These are phyloP conservation scores for Conoideocrella luteorostrata DNA, from an alignment of 2,329 filamentous ascomycete species.

Conservation along the genomic window DNA sequence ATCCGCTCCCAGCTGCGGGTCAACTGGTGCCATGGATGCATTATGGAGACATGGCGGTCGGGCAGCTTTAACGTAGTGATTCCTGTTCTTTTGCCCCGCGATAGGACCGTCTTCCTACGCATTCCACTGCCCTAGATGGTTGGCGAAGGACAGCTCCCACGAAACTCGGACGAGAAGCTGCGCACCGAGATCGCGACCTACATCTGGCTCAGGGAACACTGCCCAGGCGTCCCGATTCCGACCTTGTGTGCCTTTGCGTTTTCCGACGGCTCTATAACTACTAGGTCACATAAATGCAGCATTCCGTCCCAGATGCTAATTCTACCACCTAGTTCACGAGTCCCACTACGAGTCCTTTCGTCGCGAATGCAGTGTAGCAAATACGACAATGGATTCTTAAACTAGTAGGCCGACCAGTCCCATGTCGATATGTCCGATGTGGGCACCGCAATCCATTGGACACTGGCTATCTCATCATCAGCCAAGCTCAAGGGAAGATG, in stretches of 20 bases:
- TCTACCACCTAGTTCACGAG: neutral
- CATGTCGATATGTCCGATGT: neutral
- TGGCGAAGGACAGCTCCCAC: slow-evolving; percentile 1
- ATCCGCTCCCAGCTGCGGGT: neutral
- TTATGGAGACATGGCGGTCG: neutral
- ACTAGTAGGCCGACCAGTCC: neutral
- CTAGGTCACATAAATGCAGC: neutral
- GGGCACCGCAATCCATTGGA: neutral
- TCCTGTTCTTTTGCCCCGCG: slow-evolving; percentile 10
- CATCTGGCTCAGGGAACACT: slow-evolving; percentile 20
- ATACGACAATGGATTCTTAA: neutral
- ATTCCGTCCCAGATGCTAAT: neutral
- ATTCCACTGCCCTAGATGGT: slow-evolving; percentile 1
- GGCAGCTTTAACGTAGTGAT: slow-evolving; percentile 1
- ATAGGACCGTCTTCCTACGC: slow-evolving; percentile 22
- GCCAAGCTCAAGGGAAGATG: neutral
- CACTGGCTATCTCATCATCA: neutral
- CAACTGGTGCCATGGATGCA: neutral
- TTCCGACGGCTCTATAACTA: neutral
- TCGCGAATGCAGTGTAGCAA: neutral
- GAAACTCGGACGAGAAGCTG: slow-evolving; percentile 22
- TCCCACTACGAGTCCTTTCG: neutral
- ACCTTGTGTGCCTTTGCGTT: slow-evolving; percentile 13
- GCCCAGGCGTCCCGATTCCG: slow-evolving; percentile 18
- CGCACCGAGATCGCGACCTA: slow-evolving; percentile 22